A percentile compares a stretch with the other conserved stretches of the same genome.
Conservation (phyloP, 257 asterid species). For the Lycium barbarum region DNA sequence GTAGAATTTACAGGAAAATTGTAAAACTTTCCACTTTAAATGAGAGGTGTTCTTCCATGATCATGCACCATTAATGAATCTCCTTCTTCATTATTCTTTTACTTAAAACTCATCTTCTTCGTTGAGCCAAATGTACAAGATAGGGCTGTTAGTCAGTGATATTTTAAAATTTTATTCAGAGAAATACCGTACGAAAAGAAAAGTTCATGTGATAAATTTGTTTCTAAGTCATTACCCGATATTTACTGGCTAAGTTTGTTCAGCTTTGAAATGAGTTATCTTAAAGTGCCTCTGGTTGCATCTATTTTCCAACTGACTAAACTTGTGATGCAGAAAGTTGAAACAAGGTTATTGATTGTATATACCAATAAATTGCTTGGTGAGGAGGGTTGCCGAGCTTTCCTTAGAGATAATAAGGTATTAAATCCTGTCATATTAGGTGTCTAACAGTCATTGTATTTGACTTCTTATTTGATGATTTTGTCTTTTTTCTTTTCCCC, state of each 20-base stretch:
- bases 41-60: neutral
- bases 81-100: neutral
- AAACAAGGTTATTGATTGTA: slow-evolving; percentile 47
- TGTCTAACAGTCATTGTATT: neutral
- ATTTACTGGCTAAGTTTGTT: neutral
- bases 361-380: slow-evolving; percentile 53
- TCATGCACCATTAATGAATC: neutral
- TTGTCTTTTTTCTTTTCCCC: neutral
- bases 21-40: neutral
- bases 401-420: slow-evolving; percentile 67
- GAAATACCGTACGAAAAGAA: slow-evolving; percentile 26
- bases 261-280: slow-evolving; percentile 16
- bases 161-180: neutral
- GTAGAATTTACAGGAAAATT: neutral
- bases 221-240: neutral
- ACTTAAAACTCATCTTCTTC: neutral
- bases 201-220: slow-evolving; percentile 19
- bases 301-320: neutral
- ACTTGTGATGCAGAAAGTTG: slow-evolving; percentile 44
- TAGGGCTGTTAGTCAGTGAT: slow-evolving; percentile 6
- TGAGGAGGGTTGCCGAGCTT: slow-evolving; percentile 65
- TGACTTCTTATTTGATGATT: slow-evolving; percentile 18
- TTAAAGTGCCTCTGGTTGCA: neutral
- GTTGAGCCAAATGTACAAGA: slow-evolving; percentile 23
- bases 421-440: neutral